Base-by-base conservation (phyloP, 495 filamentous ascomycete species). In the Penicillium atrosanguineum region DNA sequence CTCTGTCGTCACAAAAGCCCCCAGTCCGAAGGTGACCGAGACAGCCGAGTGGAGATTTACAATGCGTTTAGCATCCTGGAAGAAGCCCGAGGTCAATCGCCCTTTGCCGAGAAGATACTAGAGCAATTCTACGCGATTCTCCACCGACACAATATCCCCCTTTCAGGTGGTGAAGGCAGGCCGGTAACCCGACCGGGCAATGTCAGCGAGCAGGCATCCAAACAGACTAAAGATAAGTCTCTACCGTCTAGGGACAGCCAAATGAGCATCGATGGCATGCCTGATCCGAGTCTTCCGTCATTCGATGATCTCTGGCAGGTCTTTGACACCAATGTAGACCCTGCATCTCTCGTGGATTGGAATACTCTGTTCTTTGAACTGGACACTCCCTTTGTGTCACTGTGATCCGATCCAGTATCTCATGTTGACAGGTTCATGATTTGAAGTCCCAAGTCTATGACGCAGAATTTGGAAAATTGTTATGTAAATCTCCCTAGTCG, bases 1-100 rank as follows among this genome's bases (percentile, higher is more conserved):
- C 45, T 65, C 8, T 74, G 66, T 39, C 49, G 65, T 26, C 54
- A 65, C 44, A 65, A 60, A 21, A 55, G 29, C 42, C 8, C 28
- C 5, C 42, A 18, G 1, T 40, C 52, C 11, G 45, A 57, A 11
- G 39, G 57, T 7, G 60, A 62, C 6, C 52, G 57, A 29, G 57
- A 52, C 28, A 50, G 56, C 11, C 52, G 59, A 48, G 53, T 25
- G 14, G 72, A 75, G 44, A 48, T 75, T 21, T 46, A 57, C n/a
- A 51, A 65, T 14, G 74, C 71, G 1, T 63, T 70, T 23, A 25
- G 50, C 8, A 68, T 77, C 1, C 44, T 77, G 12, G 69, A 74
- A 52, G 62, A 69, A 1, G 69, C 61, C 11, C 68, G 58, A 49
- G 34, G 25, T 12, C 55, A 76, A 12, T 72, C 63, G 0, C 59